Evolutionary conservation across 345 rosid species (phyloP), one percentile per base, ranked within the genome.

Genomic region (Gossypium australe): DNA sequence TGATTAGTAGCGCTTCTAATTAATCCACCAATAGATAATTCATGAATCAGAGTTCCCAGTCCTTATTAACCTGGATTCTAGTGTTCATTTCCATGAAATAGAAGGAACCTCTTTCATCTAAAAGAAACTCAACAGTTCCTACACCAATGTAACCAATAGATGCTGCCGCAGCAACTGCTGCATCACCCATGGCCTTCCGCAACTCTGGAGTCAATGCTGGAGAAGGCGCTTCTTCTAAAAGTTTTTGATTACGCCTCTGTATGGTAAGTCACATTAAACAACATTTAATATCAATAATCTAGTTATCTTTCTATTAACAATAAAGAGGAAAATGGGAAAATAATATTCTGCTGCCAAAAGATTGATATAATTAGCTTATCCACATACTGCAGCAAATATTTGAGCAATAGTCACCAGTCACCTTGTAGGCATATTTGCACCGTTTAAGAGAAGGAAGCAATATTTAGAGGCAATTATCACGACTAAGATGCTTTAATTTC

Each of bases 11-110:
- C 59, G 38, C 27, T 63, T 8, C 47, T 57, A 47, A 70, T 55
- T 17, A 73, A 56, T 27, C 74, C 44, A 14, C 27, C 25, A n/a
- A 69, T 25, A 7, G 52, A 22, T 20, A 70, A 78, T 22, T 57
- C 72, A 63, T 25, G 11, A 17, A 73, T 51, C 48, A 49, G 44
- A 72, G 17, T 66, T 53, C 41, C 38, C 11, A 71, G 55, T 63
- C 48, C 13, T 48, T 29, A 59, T 60, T 73, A 60, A 92, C 99
- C 99, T 95, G 99, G 80, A 95, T 93, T 81, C 99, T 88, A 72
- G 99, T 93, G 81, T 92, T 95, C 99, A 95, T 95, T 90, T 95
- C 99, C 99, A 95, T 95, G 87, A 95, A 95, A 84, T 91, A 95
- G 85, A 95, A 95, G 73, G 90, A 87, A 71, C 99, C 98, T 84